These are phyloP conservation scores for Exophiala mesophila DNA, from an alignment of 2,329 filamentous ascomycete species.

Conservation along the genomic window DNA sequence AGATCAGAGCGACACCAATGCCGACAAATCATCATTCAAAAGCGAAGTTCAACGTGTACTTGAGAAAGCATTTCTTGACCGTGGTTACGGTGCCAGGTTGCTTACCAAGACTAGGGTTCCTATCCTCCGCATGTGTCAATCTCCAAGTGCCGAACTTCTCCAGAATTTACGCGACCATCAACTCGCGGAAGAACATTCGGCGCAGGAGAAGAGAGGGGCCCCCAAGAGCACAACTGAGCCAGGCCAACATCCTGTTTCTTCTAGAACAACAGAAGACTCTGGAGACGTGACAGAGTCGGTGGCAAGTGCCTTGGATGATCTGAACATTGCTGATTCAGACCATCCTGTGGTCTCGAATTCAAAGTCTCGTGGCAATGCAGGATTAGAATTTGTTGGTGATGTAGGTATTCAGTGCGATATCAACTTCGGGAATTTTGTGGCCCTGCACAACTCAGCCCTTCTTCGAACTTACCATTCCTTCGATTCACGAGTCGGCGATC, in stretches of 20 bases:
- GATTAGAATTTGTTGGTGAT: conserved; percentile 70
- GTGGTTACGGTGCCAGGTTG: conserved; percentile 69
- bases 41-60: conserved; percentile 57
- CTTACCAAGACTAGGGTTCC: conserved; percentile 75
- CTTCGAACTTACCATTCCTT: conserved; percentile 77
- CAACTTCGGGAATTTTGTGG: conserved; percentile 82
- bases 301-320: conserved; percentile 10
- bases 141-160: conserved; percentile 58
- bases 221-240: not conserved
- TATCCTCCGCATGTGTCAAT: conserved; percentile 81
- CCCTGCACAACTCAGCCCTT: conserved; percentile 75
- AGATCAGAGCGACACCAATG: conserved; percentile 4
- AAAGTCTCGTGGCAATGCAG: conserved; percentile 50
- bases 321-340: conserved; percentile 17
- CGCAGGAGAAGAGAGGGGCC: not conserved
- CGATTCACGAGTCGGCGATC: conserved; percentile 68
- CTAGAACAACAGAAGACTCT: not conserved
- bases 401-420: conserved; percentile 87
- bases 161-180: conserved; percentile 60
- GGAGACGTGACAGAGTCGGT: conserved; percentile 5
- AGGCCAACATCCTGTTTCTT: not conserved
- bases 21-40: conserved; percentile 8
- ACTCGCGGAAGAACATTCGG: conserved; percentile 18
- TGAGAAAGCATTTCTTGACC: conserved; percentile 67
- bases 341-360: conserved; percentile 10